A percentile compares a stretch with the other conserved stretches of the same genome.
phyloP scores from a whole-genome alignment of 768 basidiomycete species.

The Suillus alpinus region DNA sequence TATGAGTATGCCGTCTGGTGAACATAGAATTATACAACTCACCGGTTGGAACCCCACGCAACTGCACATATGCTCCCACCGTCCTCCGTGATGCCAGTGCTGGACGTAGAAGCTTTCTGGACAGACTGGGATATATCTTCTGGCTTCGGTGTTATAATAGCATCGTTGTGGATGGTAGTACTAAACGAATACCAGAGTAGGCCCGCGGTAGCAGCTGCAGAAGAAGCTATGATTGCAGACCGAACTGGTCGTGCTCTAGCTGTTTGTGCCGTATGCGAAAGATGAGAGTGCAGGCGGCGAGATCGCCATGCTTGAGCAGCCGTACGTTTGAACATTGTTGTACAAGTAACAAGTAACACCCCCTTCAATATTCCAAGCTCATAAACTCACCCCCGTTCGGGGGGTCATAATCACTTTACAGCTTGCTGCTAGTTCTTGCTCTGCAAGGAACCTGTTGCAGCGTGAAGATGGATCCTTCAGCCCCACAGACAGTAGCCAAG shows the following conservation, averaged over 20 bases:
- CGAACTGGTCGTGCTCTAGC: slow-evolving; percentile 16
- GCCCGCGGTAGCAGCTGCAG: slow-evolving; percentile 34
- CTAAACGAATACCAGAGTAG: slow-evolving; percentile 38
- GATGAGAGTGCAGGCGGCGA: slow-evolving; percentile 15
- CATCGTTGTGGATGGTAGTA: slow-evolving; percentile 37
- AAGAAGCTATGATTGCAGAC: slow-evolving; percentile 22
- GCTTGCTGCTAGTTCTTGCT: background rate
- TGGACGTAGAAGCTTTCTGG: slow-evolving; percentile 11
- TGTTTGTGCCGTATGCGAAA: slow-evolving; percentile 23
- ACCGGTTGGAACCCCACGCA: slow-evolving; percentile 80
- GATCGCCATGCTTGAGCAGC: background rate
- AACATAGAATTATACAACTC: slow-evolving; percentile 16
- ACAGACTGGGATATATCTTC: slow-evolving; percentile 2
- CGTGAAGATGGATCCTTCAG: slow-evolving; percentile 27
- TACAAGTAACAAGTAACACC: background rate
- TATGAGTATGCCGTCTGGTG: slow-evolving; percentile 1
- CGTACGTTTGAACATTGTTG: slow-evolving; percentile 15
- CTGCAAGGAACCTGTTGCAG: background rate
- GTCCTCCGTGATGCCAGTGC: slow-evolving; percentile 19
- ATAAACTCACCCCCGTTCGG: background rate
- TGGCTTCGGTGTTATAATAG: slow-evolving; percentile 10
- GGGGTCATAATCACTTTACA: slow-evolving; percentile 2
- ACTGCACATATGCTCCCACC: slow-evolving; percentile 43
- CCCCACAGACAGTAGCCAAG: slow-evolving; percentile 45
- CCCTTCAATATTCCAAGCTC: background rate